Evolutionary conservation across 192 early-diverging fungal genomes (phyloP), one percentile per base, ranked within the genome.

Genomic region (Phlyctochytrium arcticum): DNA sequence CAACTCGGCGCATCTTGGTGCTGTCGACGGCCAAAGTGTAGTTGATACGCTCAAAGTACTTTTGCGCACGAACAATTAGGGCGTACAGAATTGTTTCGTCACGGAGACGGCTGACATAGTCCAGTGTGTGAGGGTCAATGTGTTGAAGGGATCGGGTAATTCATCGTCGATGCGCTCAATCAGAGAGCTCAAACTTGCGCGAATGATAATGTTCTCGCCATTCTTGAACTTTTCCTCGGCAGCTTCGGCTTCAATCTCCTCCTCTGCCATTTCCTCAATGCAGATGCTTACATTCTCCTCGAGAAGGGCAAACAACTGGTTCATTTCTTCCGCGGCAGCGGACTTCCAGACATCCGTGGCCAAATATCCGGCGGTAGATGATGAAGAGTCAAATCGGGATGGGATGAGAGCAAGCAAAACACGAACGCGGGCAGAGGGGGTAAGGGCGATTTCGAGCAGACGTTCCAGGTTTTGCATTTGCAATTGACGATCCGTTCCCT

Each of bases 131-230:
- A 57, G 95, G 95, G 78, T 99, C 97, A 68, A 95, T 94, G 70
- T 87, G 86, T 72, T 95, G 95, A 42, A 99, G 84, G 27, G 94
- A 90, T 75, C 91, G 90, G 64, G 85, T 91, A 97, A 99, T 78
- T 99, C 97, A 58, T 98, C 95, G 76, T 97, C 94, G 37, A 98
- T 77, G 29, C 96, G 89, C 63, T 99, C 97, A 31, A 98, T 78
- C 48, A 92, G 89, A 39, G 90, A 82, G 50, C 89, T 78, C 54
- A 98, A 78, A 36, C 89, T 92, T 55, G 95, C 97, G 48, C 87
- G 90, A 58, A 98, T 73, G 10, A 69, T 67, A 15, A 89, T 73
- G 19, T 69, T 56, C 50, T 85, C 62, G 23, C 81, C 89, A 37
- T 74, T 68, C 27, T 78, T 73, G 48, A 73, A 58, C 36, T 77